Percentiles rank a stretch among this genome's conserved stretches.
Evolutionary conservation across 2,329 filamentous ascomycete genomes (phyloP).

Genomic region (Fusarium sp.): DNA sequence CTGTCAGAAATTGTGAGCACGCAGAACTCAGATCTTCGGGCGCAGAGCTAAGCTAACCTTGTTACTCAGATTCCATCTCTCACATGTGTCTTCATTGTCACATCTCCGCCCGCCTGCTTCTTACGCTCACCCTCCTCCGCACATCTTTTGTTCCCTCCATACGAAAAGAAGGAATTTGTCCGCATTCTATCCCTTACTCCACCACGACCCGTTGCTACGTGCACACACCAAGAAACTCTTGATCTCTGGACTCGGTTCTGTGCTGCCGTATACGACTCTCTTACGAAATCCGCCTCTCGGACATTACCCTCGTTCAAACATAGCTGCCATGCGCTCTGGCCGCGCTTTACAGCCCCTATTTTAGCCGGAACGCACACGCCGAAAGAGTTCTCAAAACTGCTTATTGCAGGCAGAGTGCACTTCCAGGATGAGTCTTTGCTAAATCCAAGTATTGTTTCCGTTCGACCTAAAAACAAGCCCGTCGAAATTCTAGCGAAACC

Average conservation of each 20-base stretch:
- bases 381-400: conserved; percentile 85
- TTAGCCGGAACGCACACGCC: conserved; percentile 76
- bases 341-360: conserved; percentile 83
- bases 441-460: conserved; percentile 69
- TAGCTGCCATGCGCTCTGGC: conserved; percentile 82
- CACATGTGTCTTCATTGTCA: conserved; percentile 80
- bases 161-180: conserved; percentile 82
- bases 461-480: conserved; percentile 30
- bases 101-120: conserved; percentile 73
- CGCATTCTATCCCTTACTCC: conserved; percentile 74
- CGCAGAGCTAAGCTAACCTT: conserved; percentile 1
- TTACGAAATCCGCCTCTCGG: conserved; percentile 82
- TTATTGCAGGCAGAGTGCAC: conserved; percentile 75
- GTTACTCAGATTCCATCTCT: conserved; percentile 78
- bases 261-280: conserved; percentile 85
- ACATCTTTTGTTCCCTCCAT: conserved; percentile 85
- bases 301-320: conserved; percentile 79
- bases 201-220: conserved; percentile 60
- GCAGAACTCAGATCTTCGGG: conserved; percentile 16
- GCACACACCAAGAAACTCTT: conserved; percentile 63
- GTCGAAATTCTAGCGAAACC: conserved; percentile 9
- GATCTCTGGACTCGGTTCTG: conserved; percentile 86
- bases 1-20: conserved; percentile 79
- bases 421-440: conserved; percentile 80
- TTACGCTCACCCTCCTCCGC: conserved; percentile 77